Evolutionary conservation across 441 rosid genomes (phyloP).

Genomic region (Theobroma grandiflorum): DNA sequence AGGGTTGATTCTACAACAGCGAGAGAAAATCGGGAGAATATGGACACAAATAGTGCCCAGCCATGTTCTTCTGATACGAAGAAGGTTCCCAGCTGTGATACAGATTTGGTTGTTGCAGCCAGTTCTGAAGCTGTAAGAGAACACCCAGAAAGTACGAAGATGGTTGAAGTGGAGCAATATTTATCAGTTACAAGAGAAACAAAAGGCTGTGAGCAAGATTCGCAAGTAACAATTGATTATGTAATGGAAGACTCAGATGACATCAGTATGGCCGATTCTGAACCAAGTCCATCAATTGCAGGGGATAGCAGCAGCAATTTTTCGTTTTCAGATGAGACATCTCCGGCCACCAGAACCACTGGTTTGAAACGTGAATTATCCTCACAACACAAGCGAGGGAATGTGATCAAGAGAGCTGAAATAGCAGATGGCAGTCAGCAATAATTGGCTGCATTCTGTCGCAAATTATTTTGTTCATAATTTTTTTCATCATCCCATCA

Average conservation of each 20-base stretch:
- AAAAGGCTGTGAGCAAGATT: slow-evolving; percentile 28
- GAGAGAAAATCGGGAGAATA: slow-evolving; percentile 27
- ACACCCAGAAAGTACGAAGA: slow-evolving; percentile 19
- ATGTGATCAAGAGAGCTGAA: slow-evolving; percentile 39
- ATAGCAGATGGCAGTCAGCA: slow-evolving; percentile 30
- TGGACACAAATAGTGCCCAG: slow-evolving; percentile 21
- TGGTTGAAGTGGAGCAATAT: slow-evolving; percentile 21
- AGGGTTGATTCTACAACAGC: background rate
- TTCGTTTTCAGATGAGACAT: slow-evolving; percentile 16
- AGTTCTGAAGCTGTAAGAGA: slow-evolving; percentile 27
- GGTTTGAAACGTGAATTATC: slow-evolving; percentile 29
- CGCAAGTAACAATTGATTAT: slow-evolving; percentile 8
- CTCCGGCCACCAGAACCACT: slow-evolving; percentile 20
- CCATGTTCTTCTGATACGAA: slow-evolving; percentile 26
- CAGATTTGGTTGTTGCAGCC: background rate
- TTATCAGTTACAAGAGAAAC: slow-evolving; percentile 25
- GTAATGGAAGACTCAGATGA: slow-evolving; percentile 22
- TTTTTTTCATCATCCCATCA: slow-evolving; percentile 35
- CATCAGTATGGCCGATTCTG: slow-evolving; percentile 10
- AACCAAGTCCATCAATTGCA: slow-evolving; percentile 19
- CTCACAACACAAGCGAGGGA: slow-evolving; percentile 9
- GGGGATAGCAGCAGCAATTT: background rate
- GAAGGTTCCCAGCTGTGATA: slow-evolving; percentile 28
- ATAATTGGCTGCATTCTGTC: slow-evolving; percentile 23
- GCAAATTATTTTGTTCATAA: slow-evolving; percentile 34